Percentiles rank a stretch among this genome's conserved stretches.
phyloP scores from a whole-genome alignment of 73 alveolate genomes.

The Paraurostyla sp. region DNA sequence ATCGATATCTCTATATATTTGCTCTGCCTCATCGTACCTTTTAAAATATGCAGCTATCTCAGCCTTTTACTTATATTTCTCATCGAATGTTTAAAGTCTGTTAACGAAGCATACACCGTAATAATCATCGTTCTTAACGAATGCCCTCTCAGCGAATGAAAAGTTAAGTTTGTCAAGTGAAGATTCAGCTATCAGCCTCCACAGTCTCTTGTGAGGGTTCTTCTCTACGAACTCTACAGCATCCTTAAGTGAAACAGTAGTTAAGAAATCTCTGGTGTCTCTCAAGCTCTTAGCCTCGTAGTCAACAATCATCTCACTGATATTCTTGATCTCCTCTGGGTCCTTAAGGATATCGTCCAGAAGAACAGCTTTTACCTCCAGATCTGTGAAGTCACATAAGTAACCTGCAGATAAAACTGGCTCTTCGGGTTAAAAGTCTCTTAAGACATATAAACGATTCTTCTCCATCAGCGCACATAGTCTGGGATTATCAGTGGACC shows the following conservation, averaged over 20 bases:
- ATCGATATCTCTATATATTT: slow-evolving; percentile 95
- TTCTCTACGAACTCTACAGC: slow-evolving; percentile 93
- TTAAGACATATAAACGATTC: slow-evolving; percentile 93
- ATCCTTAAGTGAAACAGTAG: slow-evolving; percentile 89
- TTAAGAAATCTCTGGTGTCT: slow-evolving; percentile 96
- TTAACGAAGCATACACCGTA: slow-evolving; percentile 86
- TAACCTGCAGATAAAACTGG: slow-evolving; percentile 97
- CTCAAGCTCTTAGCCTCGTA: slow-evolving; percentile 96
- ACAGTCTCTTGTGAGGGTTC: slow-evolving; percentile 92
- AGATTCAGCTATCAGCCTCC: slow-evolving; percentile 96
- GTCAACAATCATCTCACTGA: slow-evolving; percentile 91
- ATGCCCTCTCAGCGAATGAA: slow-evolving; percentile 97
- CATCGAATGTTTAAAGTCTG: slow-evolving; percentile 90
- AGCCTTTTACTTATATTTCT: slow-evolving; percentile 95
- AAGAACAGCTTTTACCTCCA: slow-evolving; percentile 92
- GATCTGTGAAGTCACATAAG: slow-evolving; percentile 97
- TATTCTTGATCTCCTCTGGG: slow-evolving; percentile 92
- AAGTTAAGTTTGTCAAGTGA: slow-evolving; percentile 97
- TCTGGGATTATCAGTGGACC: slow-evolving; percentile 98
- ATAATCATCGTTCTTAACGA: slow-evolving; percentile 89
- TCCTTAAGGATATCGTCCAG: slow-evolving; percentile 93
- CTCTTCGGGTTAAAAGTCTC: slow-evolving; percentile 93
- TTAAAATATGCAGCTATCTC: slow-evolving; percentile 96
- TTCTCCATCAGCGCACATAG: slow-evolving; percentile 98
- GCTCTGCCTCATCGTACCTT: slow-evolving; percentile 99